A percentile compares a stretch with the other conserved stretches of the same genome.
phyloP scores from a whole-genome alignment of 73 alveolate genomes.

The Paramecium sonneborni region DNA sequence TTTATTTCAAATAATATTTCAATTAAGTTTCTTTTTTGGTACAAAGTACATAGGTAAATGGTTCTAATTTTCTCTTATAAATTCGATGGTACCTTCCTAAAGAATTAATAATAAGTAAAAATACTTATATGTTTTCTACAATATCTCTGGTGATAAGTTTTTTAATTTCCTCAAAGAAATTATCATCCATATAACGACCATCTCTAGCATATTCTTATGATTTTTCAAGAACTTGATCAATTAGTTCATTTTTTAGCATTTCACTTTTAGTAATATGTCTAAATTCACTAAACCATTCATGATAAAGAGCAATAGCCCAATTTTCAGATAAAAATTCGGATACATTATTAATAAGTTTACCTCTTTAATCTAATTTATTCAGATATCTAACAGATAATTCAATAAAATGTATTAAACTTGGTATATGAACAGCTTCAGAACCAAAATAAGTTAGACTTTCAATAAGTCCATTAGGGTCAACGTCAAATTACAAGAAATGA shows the following conservation, averaged over 20 bases:
- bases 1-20: background rate
- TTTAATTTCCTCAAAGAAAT: slow-evolving; percentile 72
- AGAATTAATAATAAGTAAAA: slow-evolving; percentile 59
- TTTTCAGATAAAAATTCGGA: slow-evolving; percentile 95
- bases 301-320: slow-evolving; percentile 98
- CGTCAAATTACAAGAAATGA: slow-evolving; percentile 91
- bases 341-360: slow-evolving; percentile 90
- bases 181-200: slow-evolving; percentile 79
- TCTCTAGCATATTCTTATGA: slow-evolving; percentile 77
- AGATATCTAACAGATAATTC: slow-evolving; percentile 96
- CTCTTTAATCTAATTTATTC: slow-evolving; percentile 88
- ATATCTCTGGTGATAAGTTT: slow-evolving; percentile 77
- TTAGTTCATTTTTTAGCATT: slow-evolving; percentile 72
- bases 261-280: slow-evolving; percentile 89
- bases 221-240: slow-evolving; percentile 77
- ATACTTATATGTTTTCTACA: slow-evolving; percentile 31
- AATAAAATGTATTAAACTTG: slow-evolving; percentile 91
- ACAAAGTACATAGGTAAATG: slow-evolving; percentile 92
- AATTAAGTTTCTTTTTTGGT: slow-evolving; percentile 64
- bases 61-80: slow-evolving; percentile 85
- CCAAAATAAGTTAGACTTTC: slow-evolving; percentile 96
- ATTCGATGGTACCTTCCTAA: slow-evolving; percentile 89
- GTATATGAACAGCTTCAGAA: slow-evolving; percentile 86
- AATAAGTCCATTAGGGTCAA: slow-evolving; percentile 93
- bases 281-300: slow-evolving; percentile 98